phyloP scores from a whole-genome alignment of 768 basidiomycete genomes.

The Lactarius sp. region DNA sequence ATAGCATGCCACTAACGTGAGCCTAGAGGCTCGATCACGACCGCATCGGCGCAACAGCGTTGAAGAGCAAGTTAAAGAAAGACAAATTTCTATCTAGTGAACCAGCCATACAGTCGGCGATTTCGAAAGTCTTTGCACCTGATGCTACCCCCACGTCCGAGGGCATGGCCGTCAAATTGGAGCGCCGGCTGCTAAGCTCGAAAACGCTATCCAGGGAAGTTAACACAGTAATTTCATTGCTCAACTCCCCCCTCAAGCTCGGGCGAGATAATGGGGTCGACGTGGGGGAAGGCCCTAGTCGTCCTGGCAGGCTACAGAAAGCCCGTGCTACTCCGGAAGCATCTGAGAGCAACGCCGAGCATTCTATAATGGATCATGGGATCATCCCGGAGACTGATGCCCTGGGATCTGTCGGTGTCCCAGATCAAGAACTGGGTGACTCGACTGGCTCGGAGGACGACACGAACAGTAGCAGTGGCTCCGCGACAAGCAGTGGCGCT shows the following conservation, averaged over 20 bases:
- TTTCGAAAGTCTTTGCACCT: constrained; percentile 31
- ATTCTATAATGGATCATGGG: neutral
- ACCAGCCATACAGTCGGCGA: constrained; percentile 36
- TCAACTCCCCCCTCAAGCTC: constrained; percentile 43
- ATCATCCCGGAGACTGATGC: neutral
- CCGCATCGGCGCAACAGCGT: constrained; percentile 56
- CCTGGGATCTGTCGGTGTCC: constrained; percentile 15
- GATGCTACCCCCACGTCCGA: constrained; percentile 31
- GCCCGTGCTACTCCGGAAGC: neutral
- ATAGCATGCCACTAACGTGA: constrained; percentile 3
- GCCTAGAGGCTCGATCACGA: constrained; percentile 55
- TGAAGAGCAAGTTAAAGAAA: constrained; percentile 69
- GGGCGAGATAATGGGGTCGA: neutral
- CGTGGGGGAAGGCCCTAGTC: neutral
- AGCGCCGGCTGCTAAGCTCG: constrained; percentile 70
- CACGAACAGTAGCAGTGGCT: constrained; percentile 10
- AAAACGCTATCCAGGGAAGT: constrained; percentile 65
- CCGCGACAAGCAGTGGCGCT: neutral
- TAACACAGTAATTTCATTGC: constrained; percentile 43
- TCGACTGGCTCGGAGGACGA: constrained; percentile 41
- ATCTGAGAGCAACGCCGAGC: neutral
- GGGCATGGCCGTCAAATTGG: constrained; percentile 52
- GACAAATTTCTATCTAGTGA: constrained; percentile 48
- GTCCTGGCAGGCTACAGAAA: neutral
- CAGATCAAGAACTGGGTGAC: constrained; percentile 44